Base-by-base conservation (phyloP, 805 yeast species). In the Blastobotrys peoriensis region DNA sequence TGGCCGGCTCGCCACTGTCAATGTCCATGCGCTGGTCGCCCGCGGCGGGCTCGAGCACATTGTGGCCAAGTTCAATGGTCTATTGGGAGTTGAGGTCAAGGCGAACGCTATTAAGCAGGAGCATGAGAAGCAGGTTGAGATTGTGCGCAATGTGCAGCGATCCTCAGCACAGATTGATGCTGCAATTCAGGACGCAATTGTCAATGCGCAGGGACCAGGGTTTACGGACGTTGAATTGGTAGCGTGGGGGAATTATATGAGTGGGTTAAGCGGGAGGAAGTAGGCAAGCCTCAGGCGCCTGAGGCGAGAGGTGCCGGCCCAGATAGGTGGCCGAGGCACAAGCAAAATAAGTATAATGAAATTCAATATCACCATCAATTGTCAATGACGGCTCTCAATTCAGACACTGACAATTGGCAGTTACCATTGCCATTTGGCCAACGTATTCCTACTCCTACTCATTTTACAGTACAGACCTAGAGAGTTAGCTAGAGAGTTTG, bases 91-190 rank as follows among this genome's bases (percentile, higher is more conserved):
- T 43, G 78, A 74, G 48, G 62, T 78, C 43, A 71, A 76, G 48
- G 79, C 75, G 20, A 78, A 73, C 43, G 82, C 86, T 5, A 77
- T 80, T n/a, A 74, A 80, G 43, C 86, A 81, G 58, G 86, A 80
- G 46, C 61, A 74, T 19, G 87, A 81, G 54, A 73, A 71, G 46
- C 70, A 70, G 43, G 71, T 74, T 45, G 83, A 78, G 48, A 45
- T 59, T 13, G 53, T 51, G 28, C 50, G 64, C n/a, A 53, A 49
- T 38, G 63, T 70, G 2, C 51, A 64, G 18, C 61, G 67, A 36
- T 60, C 71, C 2, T 57, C 68, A 5, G 54, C 63, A 4, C 50
- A 51, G 41, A 54, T 54, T 19, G 43, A 54, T 17, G 40, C 34
- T n/a, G 46, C 44, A 17, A 51, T 54, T 18, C 36, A 33, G 15